Conservation (phyloP, 2,329 filamentous ascomycete genomes). For the Fusarium palustre region DNA sequence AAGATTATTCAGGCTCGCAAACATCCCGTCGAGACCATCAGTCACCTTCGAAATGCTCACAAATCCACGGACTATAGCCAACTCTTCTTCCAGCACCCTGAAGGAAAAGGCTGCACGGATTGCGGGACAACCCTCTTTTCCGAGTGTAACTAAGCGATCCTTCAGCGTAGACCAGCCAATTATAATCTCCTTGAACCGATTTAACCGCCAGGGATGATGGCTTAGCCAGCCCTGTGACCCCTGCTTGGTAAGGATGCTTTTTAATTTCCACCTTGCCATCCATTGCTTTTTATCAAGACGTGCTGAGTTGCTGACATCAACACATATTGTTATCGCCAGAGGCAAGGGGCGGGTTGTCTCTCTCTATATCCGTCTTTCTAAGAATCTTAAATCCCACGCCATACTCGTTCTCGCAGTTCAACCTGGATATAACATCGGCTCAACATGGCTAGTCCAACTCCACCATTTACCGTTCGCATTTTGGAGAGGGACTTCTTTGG, state of each 20-base stretch:
- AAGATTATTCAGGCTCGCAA: neutral
- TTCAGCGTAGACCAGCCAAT: constrained; percentile 11
- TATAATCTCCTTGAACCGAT: neutral
- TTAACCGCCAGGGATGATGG: neutral
- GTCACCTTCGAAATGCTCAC: neutral
- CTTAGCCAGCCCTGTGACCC: constrained; percentile 30
- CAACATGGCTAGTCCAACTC: constrained; percentile 22
- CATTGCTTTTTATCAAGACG: neutral
- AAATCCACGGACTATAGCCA: neutral
- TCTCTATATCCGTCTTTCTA: constrained; percentile 1
- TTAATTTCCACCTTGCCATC: constrained; percentile 17
- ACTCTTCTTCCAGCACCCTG: neutral
- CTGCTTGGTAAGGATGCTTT: constrained; percentile 16
- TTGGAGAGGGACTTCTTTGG: constrained; percentile 10
- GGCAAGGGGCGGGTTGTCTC: neutral
- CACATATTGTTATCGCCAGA: neutral
- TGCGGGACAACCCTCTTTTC: neutral
- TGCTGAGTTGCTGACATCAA: neutral
- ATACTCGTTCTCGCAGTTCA: neutral
- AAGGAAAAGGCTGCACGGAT: neutral
- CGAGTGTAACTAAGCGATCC: neutral
- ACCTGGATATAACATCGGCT: neutral
- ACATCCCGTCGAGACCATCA: neutral
- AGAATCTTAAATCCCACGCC: neutral
- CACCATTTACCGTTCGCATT: constrained; percentile 25